phyloP scores from a whole-genome alignment of 2,329 filamentous ascomycete species.

The Aspergillus sp. region DNA sequence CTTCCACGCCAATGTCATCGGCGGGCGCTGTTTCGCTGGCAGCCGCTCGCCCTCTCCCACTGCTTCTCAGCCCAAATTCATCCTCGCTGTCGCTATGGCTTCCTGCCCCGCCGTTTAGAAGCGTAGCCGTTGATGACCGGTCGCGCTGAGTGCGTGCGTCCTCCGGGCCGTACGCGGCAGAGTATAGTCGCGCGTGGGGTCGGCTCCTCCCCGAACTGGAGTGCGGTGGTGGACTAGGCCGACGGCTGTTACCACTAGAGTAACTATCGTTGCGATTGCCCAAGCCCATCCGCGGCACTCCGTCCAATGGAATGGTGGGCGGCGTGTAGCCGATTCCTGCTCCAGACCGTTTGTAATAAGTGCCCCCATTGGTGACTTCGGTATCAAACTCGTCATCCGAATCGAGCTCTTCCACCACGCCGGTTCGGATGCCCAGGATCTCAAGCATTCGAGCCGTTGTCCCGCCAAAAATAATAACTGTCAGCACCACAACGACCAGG shows the following conservation, averaged over 20 bases:
- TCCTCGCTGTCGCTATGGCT: slow-evolving; percentile 41
- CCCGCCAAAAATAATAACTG: slow-evolving; percentile 96
- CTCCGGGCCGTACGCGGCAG: slow-evolving; percentile 37
- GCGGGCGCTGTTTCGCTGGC: slow-evolving; percentile 22
- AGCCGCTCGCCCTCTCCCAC: slow-evolving; percentile 32
- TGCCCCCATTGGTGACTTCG: slow-evolving; percentile 61
- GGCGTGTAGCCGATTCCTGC: slow-evolving; percentile 69
- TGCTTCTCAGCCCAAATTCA: slow-evolving; percentile 38
- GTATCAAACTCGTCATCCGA: slow-evolving; percentile 99
- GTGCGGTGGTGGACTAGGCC: slow-evolving; percentile 39
- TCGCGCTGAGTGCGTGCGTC: slow-evolving; percentile 36
- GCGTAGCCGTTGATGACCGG: slow-evolving; percentile 39
- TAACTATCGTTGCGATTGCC: slow-evolving; percentile 36
- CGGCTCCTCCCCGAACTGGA: slow-evolving; percentile 20
- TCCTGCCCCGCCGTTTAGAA: slow-evolving; percentile 34
- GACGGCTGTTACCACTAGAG: slow-evolving; percentile 49
- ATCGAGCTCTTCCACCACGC: slow-evolving; percentile 92
- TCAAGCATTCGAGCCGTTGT: slow-evolving; percentile 97
- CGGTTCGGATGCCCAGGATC: slow-evolving; percentile 90
- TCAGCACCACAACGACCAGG: slow-evolving; percentile 92
- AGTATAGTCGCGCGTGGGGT: slow-evolving; percentile 44
- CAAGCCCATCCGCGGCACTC: slow-evolving; percentile 32
- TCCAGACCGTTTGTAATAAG: slow-evolving; percentile 72
- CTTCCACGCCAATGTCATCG: slow-evolving; percentile 34
- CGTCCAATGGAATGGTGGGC: slow-evolving; percentile 48